Percentiles rank a stretch among this genome's conserved stretches.
Conservation (phyloP, 2,329 filamentous ascomycete genomes). For the Alternaria viburni region DNA sequence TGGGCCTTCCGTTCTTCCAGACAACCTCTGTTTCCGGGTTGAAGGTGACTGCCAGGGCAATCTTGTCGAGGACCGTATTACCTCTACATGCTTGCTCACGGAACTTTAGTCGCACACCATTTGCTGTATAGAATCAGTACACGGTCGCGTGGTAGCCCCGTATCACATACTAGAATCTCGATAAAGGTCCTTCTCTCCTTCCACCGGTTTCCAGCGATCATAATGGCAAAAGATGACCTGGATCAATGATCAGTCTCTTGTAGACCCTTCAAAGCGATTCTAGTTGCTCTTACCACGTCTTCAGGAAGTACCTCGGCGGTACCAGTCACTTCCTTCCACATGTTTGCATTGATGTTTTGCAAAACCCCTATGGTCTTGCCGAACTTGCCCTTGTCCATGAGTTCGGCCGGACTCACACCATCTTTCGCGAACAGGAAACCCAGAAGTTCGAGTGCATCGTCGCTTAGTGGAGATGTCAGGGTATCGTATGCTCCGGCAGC, state of each 20-base stretch:
- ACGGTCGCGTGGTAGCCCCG: neutral
- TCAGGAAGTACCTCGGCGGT: neutral
- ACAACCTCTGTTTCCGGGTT: neutral
- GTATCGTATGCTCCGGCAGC: slow-evolving; percentile 3
- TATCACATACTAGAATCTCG: neutral
- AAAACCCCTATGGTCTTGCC: neutral
- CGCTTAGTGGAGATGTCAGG: neutral
- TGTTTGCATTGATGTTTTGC: neutral
- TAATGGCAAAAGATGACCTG: slow-evolving; percentile 12
- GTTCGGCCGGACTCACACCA: neutral
- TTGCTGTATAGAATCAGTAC: neutral
- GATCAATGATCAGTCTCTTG: neutral
- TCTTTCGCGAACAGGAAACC: slow-evolving; percentile 8
- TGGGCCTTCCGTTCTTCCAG: no score
- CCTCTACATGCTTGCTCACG: neutral
- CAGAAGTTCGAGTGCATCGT: slow-evolving; percentile 1
- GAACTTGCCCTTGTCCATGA: neutral
- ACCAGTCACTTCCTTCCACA: neutral
- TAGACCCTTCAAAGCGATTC: neutral
- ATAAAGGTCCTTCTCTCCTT: neutral
- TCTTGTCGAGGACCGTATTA: neutral
- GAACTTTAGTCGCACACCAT: neutral
- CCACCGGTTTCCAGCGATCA: slow-evolving; percentile 3
- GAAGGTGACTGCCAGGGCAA: slow-evolving; percentile 3
- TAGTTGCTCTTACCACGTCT: slow-evolving; percentile 9